Evolutionary conservation across 805 yeast genomes (phyloP).

Genomic region (Yarrowia yakushimensis): DNA sequence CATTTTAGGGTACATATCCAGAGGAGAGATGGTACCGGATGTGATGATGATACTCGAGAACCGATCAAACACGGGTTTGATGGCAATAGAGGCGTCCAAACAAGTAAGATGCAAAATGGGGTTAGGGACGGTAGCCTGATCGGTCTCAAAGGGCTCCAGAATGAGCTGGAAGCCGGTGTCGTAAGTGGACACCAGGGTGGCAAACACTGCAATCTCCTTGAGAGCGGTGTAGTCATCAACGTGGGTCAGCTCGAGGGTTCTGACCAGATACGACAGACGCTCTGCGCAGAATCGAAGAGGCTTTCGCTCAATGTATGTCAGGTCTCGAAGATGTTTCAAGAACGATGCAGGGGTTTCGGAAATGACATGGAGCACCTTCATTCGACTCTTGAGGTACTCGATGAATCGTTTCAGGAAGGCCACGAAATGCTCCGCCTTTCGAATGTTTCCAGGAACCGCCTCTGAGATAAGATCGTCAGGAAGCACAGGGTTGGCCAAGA

Average conservation of each 20-base stretch:
- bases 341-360: conserved; percentile 97
- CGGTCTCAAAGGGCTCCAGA: conserved; percentile 93
- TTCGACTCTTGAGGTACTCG: conserved; percentile 91
- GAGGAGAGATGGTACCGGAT: conserved; percentile 96
- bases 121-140: conserved; percentile 93
- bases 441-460: conserved; percentile 94
- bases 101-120: conserved; percentile 93
- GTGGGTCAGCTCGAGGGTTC: conserved; percentile 82
- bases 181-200: conserved; percentile 91
- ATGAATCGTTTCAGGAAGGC: conserved; percentile 89
- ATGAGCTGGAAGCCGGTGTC: conserved; percentile 90
- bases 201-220: conserved; percentile 95
- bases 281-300: conserved; percentile 92
- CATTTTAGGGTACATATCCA: conserved; percentile 98
- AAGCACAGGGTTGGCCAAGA: conserved; percentile 83
- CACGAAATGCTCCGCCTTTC: conserved; percentile 95
- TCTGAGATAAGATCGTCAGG: conserved; percentile 83
- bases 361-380: conserved; percentile 95
- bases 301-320: conserved; percentile 87
- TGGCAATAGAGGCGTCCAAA: conserved; percentile 95
- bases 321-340: conserved; percentile 84
- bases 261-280: conserved; percentile 77
- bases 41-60: conserved; percentile 92
- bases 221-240: conserved; percentile 90
- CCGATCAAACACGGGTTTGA: conserved; percentile 92